Percentiles rank a stretch among this genome's conserved stretches.
phyloP scores from a whole-genome alignment of 2,329 filamentous ascomycete genomes.

The Diplodia mutila region DNA sequence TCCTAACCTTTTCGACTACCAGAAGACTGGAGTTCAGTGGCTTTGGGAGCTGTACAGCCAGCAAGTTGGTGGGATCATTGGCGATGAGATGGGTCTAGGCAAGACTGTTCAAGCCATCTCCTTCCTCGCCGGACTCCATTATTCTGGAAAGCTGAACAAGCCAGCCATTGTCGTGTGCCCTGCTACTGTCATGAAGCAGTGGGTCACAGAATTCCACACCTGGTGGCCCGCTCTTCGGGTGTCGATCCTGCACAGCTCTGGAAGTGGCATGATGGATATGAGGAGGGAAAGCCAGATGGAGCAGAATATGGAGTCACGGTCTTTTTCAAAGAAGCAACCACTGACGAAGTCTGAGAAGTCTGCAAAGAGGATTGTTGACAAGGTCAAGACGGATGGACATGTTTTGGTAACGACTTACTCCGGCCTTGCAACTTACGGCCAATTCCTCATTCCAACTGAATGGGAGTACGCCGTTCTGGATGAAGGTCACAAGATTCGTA shows the following conservation, averaged over 20 bases:
- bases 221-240: constrained; percentile 99
- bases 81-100: constrained; percentile 98
- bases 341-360: constrained; percentile 65
- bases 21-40: constrained; percentile 97
- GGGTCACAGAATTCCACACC: constrained; percentile 97
- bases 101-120: constrained; percentile 85
- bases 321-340: constrained; percentile 24
- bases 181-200: constrained; percentile 92
- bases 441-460: constrained; percentile 77
- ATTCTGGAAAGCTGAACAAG: constrained; percentile 81
- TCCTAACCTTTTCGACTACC: constrained; percentile 91
- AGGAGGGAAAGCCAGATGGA: constrained; percentile 64
- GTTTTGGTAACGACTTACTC: constrained; percentile 95
- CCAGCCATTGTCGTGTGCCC: constrained; percentile 92
- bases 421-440: constrained; percentile 88
- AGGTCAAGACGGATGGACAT: constrained; percentile 82
- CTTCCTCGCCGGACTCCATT: constrained; percentile 87
- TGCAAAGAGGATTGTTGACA: constrained; percentile 78
- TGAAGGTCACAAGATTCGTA: constrained; percentile 97
- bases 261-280: constrained; percentile 92
- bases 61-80: constrained; percentile 89
- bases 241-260: constrained; percentile 91
- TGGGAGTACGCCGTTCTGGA: constrained; percentile 96
- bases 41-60: constrained; percentile 89
- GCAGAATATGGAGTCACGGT: constrained; percentile 57